Conservation (phyloP, 805 yeast species). For the Yarrowia osloensis region DNA sequence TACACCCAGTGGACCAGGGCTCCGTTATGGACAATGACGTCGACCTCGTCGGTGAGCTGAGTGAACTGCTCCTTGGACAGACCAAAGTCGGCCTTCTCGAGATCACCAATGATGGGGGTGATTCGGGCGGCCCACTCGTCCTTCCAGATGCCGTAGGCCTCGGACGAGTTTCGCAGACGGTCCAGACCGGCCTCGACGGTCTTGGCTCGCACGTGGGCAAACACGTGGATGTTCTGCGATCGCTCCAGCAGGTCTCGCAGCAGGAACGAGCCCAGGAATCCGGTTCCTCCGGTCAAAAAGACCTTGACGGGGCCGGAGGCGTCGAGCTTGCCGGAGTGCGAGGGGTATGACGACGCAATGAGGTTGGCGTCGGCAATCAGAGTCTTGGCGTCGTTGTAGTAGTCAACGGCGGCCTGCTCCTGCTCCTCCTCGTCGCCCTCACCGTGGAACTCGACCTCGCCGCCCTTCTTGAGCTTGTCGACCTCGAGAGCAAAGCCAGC, state of each 20-base stretch:
- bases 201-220: constrained; percentile 88
- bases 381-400: constrained; percentile 72
- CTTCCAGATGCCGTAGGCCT: constrained; percentile 80
- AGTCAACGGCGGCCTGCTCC: constrained; percentile 47
- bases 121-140: constrained; percentile 59
- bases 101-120: constrained; percentile 78
- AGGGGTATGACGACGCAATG: constrained; percentile 49
- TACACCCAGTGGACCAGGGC: constrained; percentile 99
- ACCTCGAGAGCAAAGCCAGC: constrained; percentile 74
- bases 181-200: constrained; percentile 67
- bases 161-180: constrained; percentile 73
- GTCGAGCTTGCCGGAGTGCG: constrained; percentile 47
- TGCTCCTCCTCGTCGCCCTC: constrained; percentile 40
- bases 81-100: constrained; percentile 75
- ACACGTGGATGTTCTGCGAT: constrained; percentile 54
- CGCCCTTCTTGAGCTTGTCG: constrained; percentile 55
- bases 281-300: constrained; percentile 94
- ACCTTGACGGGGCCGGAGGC: constrained; percentile 53
- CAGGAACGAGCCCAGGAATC: constrained; percentile 91
- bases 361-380: constrained; percentile 43
- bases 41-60: constrained; percentile 59
- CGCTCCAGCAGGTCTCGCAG: constrained; percentile 73
- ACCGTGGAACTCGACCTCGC: constrained; percentile 40
- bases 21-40: constrained; percentile 91
- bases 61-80: constrained; percentile 59